Percentiles rank a stretch among this genome's conserved stretches.
phyloP scores from a whole-genome alignment of 441 rosid genomes.

The Bocquillonia castaneifolia region DNA sequence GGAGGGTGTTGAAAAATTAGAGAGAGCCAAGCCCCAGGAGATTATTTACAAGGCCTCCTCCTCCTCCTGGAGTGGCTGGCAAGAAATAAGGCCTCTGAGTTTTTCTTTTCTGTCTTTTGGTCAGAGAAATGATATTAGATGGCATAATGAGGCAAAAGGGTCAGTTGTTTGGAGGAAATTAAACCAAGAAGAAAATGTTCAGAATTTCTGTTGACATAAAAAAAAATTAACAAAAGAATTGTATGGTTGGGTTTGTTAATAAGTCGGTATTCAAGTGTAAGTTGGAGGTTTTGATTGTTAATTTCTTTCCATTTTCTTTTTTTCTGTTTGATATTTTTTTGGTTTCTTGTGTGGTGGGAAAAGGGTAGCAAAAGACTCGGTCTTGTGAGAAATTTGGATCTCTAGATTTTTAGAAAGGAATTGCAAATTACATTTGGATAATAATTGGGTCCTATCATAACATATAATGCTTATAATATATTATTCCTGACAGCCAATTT shows the following conservation, averaged over 20 bases:
- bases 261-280: neutral
- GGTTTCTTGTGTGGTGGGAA: conserved; percentile 22
- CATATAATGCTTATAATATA: no score
- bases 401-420: conserved; percentile 40
- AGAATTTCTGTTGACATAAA: neutral
- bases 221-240: no score
- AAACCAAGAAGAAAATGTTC: neutral
- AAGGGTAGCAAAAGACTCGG: conserved; percentile 40
- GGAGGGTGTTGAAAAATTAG: neutral
- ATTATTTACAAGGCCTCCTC: conserved; percentile 24
- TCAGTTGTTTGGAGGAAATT: neutral
- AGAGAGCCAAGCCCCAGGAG: conserved; percentile 38
- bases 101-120: conserved; percentile 20
- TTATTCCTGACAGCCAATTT: neutral
- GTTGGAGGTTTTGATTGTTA: conserved; percentile 1
- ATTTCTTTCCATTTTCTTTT: neutral
- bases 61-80: conserved; percentile 42
- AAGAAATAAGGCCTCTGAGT: conserved; percentile 9
- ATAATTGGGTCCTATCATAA: no score
- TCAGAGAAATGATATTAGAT: conserved; percentile 19
- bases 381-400: conserved; percentile 38
- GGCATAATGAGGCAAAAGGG: conserved; percentile 22
- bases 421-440: neutral
- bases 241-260: neutral
- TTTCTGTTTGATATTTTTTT: neutral